Base-by-base conservation (phyloP, 2,329 filamentous ascomycete species). In the Pyricularia sp. region DNA sequence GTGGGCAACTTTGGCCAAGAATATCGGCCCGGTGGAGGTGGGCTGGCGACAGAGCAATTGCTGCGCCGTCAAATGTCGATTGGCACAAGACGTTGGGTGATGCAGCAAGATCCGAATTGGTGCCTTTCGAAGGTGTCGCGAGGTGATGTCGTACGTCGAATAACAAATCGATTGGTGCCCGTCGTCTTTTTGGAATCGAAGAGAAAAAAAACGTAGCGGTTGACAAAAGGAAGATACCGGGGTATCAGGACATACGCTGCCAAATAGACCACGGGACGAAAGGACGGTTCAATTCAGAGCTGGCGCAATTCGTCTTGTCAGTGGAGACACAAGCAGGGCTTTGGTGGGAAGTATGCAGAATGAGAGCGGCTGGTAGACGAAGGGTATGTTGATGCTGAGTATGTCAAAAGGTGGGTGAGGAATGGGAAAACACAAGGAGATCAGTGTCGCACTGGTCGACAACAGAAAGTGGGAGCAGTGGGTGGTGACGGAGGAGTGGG, bases 401-500 rank as follows among this genome's bases (percentile, higher is more conserved):
- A 28, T 49, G 22, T 19, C 16, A 26, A 19, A 33, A 40, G 24
- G 60, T 26, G 44, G 44, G 61, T 28, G 61, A 49, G 62, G 62
- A 63, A 63, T 63, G 63, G 30, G 33, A 60, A 53, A 64, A 64
- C 62, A 59, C 44, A 19, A 64, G 26, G 35, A 35, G 22, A 55
- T 64, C 49, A 33, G 30, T 44, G 33, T 60, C 63, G 63, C 49
- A 59, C 53, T 64, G 49, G 63, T 55, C 55, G 53, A 60, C 55
- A 57, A 24, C n/a, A 31, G 63, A 60, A 64, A 64, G 57, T 60
- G 63, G 53, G 53, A 64, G 64, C 33, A 13, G 35, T 40, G 28
- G 33, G 35, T 65, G 57, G 59, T 61, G 64, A 53, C 64, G 57
- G 59, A 53, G 59, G 59, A 61, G 57, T 65, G 55, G 63, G 63